Base-by-base conservation (phyloP, 352 stramenopile species). In the Globisporangium acanthophoron region DNA sequence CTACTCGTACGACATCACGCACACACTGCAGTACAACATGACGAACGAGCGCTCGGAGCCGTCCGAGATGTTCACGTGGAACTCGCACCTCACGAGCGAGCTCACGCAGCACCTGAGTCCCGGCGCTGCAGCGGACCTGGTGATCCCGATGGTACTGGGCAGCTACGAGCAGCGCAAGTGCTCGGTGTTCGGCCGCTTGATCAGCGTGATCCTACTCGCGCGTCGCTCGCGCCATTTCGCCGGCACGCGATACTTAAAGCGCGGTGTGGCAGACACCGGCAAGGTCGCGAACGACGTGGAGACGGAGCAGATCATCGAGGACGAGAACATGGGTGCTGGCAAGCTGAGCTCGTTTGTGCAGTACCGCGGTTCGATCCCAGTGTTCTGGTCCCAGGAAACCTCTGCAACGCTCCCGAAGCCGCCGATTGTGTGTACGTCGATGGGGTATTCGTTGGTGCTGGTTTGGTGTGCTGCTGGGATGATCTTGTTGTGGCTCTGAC, bases 261-360 rank as follows among this genome's bases (percentile, higher is more conserved):
- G 96, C 56, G 97, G 85, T 47, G 82, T 99, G 5, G 97, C 90
- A 59, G 97, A 99, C 67, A 92, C 93, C n/a, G 98, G 97, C 7
- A 99, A 99, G 54, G 97, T 98, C 7, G 98, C 97, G 6, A 99
- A 99, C 61, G 97, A 99, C 61, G 97, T 99, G 8, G 98, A 99
- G 67, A 97, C 98, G 13, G 98, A 99, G 69, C 94, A 98, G 64
- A 97, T 98, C 52, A 84, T 98, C 21, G 88, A 95, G 58, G 78
- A 96, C 52, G 83, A 95, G 57, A 93, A 77, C 54, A 96, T 76
- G 88, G 83, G 83, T 1, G 92, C 73, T 52, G 93, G 78, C 18
- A 96, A 96, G 20, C 98, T 99, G 65, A 98, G 89, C 20, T 97
- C 88, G 3, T 99, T 96, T 64, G 82, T 99, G 44, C 97, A 99